A percentile compares a stretch with the other conserved stretches of the same genome.
phyloP scores from a whole-genome alignment of 192 early-diverging fungal genomes.

The Geranomyces variabilis region DNA sequence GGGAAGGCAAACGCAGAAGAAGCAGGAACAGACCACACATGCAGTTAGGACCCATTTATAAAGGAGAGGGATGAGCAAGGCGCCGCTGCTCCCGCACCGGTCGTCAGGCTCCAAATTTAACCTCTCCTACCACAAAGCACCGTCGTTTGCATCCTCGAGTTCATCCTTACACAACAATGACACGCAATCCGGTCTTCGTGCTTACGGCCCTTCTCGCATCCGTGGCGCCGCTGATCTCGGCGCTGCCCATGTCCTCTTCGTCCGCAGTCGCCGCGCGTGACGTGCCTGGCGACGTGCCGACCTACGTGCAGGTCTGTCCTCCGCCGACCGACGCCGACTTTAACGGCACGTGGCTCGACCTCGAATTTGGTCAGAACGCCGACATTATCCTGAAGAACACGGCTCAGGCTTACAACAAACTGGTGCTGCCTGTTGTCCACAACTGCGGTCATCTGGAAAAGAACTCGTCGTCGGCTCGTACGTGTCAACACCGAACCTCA shows the following conservation, averaged over 20 bases:
- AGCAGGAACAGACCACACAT: too few species aligned
- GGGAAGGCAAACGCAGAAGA: too few species aligned
- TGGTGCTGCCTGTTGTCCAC: slow-evolving; percentile 12
- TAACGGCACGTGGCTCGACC: slow-evolving; percentile 12
- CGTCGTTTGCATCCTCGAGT: too few species aligned
- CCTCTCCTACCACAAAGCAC: too few species aligned
- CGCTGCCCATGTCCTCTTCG: neutral
- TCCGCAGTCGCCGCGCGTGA: neutral
- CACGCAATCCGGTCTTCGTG: neutral
- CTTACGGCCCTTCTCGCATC: neutral
- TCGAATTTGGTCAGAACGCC: slow-evolving; percentile 9
- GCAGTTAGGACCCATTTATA: too few species aligned
- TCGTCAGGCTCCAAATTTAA: too few species aligned
- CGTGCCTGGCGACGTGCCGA: neutral
- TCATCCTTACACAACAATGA: neutral
- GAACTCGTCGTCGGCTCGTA: neutral
- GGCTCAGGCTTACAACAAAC: slow-evolving; percentile 15
- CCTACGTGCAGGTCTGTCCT: neutral
- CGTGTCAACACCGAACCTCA: too few species aligned
- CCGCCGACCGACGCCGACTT: slow-evolving; percentile 10
- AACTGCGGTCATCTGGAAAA: neutral
- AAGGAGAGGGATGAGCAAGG: too few species aligned
- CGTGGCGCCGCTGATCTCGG: neutral
- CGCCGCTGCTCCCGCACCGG: too few species aligned
- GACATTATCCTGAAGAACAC: slow-evolving; percentile 17